A percentile compares a stretch with the other conserved stretches of the same genome.
phyloP scores from a whole-genome alignment of 2,329 filamentous ascomycete genomes.

The Verticillium zaregamsianum region DNA sequence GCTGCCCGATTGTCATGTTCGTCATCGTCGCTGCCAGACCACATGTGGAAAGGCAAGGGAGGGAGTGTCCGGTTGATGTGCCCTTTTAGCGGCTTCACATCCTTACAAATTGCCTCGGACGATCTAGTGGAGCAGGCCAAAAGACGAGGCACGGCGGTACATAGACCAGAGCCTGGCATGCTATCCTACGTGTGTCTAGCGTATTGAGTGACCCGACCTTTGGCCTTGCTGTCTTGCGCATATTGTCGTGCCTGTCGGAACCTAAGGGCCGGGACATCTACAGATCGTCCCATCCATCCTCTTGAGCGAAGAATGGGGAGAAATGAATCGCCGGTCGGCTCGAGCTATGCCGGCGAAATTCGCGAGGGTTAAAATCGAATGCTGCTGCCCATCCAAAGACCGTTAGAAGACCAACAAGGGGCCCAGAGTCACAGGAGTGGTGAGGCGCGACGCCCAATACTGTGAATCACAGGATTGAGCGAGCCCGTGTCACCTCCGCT shows the following conservation, averaged over 20 bases:
- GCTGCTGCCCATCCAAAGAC: not conserved
- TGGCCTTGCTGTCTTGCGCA: not conserved
- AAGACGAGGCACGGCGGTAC: too few relatives aligned
- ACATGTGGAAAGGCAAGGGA: too few relatives aligned
- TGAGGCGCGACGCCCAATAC: not conserved
- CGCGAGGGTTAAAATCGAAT: not conserved
- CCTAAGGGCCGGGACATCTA: not conserved
- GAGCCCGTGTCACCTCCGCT: not conserved
- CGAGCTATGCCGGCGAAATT: not conserved
- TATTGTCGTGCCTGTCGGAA: not conserved
- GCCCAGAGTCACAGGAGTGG: not conserved
- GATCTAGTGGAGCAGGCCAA: too few relatives aligned
- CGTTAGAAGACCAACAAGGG: not conserved
- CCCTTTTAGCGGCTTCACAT: too few relatives aligned
- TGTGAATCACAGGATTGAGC: not conserved
- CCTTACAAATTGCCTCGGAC: too few relatives aligned
- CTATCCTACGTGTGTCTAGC: not conserved
- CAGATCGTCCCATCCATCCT: not conserved
- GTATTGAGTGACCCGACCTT: not conserved
- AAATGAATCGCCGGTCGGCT: not conserved
- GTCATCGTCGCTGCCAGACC: too few relatives aligned
- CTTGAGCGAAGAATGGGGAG: not conserved
- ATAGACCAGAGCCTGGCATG: not conserved
- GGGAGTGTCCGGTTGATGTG: too few relatives aligned
- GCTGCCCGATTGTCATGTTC: too few relatives aligned